A percentile compares a stretch with the other conserved stretches of the same genome.
These are phyloP conservation scores for Spongispora temasekensis DNA, from an alignment of 1,284 basidiomycete species.

Conservation along the genomic window DNA sequence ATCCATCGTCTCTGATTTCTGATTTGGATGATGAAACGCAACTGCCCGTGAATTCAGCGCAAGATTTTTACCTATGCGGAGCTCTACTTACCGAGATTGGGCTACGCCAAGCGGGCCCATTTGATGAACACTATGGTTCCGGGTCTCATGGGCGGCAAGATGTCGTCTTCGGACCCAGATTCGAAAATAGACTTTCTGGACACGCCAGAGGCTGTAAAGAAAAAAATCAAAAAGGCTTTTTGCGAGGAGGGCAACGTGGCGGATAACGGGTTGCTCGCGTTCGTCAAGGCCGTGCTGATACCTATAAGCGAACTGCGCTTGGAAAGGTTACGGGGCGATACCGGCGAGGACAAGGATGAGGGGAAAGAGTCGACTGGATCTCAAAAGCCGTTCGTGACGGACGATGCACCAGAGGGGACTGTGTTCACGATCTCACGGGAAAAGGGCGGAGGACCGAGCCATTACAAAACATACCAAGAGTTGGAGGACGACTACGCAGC, in stretches of 20 bases:
- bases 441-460: background rate
- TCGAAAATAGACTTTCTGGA: background rate
- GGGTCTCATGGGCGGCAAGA: conserved; percentile 1
- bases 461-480: background rate
- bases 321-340: background rate
- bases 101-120: background rate
- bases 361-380: background rate
- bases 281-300: background rate
- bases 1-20: background rate
- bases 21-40: background rate
- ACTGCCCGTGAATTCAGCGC: background rate
- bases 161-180: conserved; percentile 1
- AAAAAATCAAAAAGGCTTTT: background rate
- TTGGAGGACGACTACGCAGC: background rate
- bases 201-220: background rate
- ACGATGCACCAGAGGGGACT: background rate
- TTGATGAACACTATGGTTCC: background rate
- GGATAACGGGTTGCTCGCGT: background rate
- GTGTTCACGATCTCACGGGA: conserved; percentile 1
- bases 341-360: background rate
- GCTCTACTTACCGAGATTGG: background rate
- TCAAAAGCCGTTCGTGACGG: background rate
- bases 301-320: background rate
- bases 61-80: conserved; percentile 1
- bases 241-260: background rate